Base-by-base conservation (phyloP, 371 early-diverging fungal species). In the Mortierella sp. region DNA sequence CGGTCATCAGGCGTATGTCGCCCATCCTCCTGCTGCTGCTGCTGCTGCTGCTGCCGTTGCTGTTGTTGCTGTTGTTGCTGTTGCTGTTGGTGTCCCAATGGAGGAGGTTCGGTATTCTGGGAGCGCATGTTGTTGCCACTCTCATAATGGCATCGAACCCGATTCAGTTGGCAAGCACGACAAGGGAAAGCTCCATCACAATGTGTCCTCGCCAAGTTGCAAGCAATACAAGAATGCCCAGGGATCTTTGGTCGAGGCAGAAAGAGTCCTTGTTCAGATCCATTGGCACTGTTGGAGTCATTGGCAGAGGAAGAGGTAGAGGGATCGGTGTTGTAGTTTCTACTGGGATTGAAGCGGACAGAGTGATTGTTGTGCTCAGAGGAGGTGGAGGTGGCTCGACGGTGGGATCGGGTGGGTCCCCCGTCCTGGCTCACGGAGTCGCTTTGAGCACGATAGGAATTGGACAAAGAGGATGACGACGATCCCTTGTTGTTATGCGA, bases 131-230 rank as follows among this genome's bases (percentile, higher is more conserved):
- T 80, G 53, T 69, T 81, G 44, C 68, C 68, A 10, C 71, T 74
- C 14, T 75, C 78, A 22, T 82, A 82, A 34, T 75, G 68, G 45
- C 83, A 82, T 11, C 83, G 78, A 2, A 66, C 41, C 16, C 71
- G 67, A 40, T 37, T 71, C 52, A 52, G 0, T 39, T 66, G 11
- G 31, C 83, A 82, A 1, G 72, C 24, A 19, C 66, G 45, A 43
- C 83, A 82, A 2, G 83, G 83, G 2, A 70, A 78, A 10, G 73
- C 70, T 5, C 83, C 79, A 63, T 82, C 83, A 34, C 83, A 82
- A 11, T 66, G 53, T 2, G 29, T 34, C 58, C 61, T 71, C 13
- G 79, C 34, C 73, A 78, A 70, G 29, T 22, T 66, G 44, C 83
- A 82, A 16, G 72, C 76, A 43, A 73, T 77, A 43, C 83, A 82